Conservation (phyloP, 1,284 basidiomycete species). For the Rhodotorula sp. region DNA sequence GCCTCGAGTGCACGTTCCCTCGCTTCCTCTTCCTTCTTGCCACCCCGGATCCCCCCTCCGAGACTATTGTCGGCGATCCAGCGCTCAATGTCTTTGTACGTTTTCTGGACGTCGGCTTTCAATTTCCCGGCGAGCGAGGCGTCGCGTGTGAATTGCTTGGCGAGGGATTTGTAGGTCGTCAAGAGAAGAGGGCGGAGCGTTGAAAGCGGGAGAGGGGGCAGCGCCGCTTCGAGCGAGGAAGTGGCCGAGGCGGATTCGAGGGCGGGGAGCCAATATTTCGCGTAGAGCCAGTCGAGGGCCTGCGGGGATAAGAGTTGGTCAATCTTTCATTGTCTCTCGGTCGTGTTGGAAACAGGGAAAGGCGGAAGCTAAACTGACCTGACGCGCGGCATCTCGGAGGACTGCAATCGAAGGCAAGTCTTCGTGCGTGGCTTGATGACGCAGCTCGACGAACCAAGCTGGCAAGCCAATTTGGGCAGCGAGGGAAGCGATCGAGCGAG, state of each 20-base stretch:
- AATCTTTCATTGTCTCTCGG: too few relatives aligned
- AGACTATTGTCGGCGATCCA: conserved; percentile 46
- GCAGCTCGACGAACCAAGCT: conserved; percentile 83
- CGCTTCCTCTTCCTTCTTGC: background rate
- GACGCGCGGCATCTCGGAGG: conserved; percentile 67
- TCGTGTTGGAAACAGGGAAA: background rate
- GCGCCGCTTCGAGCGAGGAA: conserved; percentile 38
- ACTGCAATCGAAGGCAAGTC: conserved; percentile 82
- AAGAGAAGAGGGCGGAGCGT: conserved; percentile 50
- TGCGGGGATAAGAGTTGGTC: conserved; percentile 45
- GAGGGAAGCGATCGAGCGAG: conserved; percentile 83
- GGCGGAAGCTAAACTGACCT: conserved; percentile 28
- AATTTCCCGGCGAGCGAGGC: conserved; percentile 58
- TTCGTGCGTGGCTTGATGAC: conserved; percentile 94
- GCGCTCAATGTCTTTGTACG: conserved; percentile 67
- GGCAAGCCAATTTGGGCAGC: conserved; percentile 83
- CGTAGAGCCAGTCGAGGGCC: conserved; percentile 74
- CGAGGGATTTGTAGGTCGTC: conserved; percentile 64
- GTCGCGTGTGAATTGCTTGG: conserved; percentile 58
- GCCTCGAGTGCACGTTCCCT: conserved; percentile 58
- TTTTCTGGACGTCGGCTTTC: conserved; percentile 23
- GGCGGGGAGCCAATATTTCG: conserved; percentile 67
- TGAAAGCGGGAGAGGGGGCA: conserved; percentile 58
- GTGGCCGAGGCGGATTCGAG: conserved; percentile 47
- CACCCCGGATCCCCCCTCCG: conserved; percentile 44